Percentiles rank a stretch among this genome's conserved stretches.
These are phyloP conservation scores for Paraleonurus japonicus DNA, from an alignment of 257 asterid genomes.

Conservation along the genomic window DNA sequence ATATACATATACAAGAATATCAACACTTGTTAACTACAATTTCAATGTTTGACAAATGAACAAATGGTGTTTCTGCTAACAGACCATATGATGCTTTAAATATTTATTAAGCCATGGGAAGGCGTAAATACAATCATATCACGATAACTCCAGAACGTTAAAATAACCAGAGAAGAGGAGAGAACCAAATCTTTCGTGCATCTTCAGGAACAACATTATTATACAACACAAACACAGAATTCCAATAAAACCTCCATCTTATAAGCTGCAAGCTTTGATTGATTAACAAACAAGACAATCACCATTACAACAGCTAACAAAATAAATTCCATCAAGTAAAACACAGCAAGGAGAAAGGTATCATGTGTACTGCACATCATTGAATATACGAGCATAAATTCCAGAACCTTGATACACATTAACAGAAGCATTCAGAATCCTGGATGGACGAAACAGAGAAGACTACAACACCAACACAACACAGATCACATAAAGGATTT, in stretches of 20 bases:
- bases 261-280: background rate
- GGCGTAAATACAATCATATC: background rate
- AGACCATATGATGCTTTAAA: background rate
- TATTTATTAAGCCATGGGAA: background rate
- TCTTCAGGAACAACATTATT: background rate
- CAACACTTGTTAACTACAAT: background rate
- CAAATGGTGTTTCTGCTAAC: background rate
- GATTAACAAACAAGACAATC: background rate
- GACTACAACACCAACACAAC: constrained; percentile 8
- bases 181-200: background rate
- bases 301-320: background rate
- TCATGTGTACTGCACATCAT: background rate
- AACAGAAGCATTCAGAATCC: constrained; percentile 2
- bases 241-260: background rate
- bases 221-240: background rate
- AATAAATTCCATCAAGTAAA: background rate
- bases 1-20: background rate
- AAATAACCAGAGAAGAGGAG: background rate
- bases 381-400: background rate
- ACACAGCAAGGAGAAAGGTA: background rate
- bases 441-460: constrained; percentile 5
- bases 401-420: constrained; percentile 15
- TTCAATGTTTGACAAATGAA: background rate
- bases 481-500: background rate
- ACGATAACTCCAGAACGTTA: background rate